Evolutionary conservation across 2,329 filamentous ascomycete species (phyloP).

Genomic region (Grosmannia huntii): DNA sequence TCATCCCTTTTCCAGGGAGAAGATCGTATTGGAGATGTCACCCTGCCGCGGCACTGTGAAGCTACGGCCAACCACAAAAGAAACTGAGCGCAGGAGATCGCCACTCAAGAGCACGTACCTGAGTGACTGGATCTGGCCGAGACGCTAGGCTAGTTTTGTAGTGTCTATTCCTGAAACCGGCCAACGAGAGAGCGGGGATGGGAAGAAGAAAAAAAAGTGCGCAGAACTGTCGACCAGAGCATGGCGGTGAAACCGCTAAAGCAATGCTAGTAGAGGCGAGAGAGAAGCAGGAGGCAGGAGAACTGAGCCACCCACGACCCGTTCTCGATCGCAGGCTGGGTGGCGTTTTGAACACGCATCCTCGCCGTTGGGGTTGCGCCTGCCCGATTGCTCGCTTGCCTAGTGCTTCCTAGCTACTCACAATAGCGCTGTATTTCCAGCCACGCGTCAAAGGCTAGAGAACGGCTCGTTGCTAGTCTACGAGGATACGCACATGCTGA

Average conservation of each 20-base stretch:
- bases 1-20: neutral
- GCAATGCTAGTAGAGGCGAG: neutral
- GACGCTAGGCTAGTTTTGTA: neutral
- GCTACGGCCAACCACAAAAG: neutral
- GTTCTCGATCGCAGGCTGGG: neutral
- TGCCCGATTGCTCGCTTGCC: too few relatives aligned
- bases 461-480: neutral
- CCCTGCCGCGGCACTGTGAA: neutral
- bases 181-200: neutral
- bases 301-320: neutral
- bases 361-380: neutral
- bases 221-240: neutral
- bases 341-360: neutral
- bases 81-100: neutral
- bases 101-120: neutral
- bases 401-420: neutral
- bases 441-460: neutral
- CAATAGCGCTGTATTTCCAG: neutral
- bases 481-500: too few relatives aligned
- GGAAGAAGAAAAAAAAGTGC: neutral
- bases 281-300: neutral
- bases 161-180: conserved; percentile 1
- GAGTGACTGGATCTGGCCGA: neutral
- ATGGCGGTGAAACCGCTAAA: neutral
- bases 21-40: neutral